Base-by-base conservation (phyloP, 768 basidiomycete genomes). In the Leccinellum albellum region DNA sequence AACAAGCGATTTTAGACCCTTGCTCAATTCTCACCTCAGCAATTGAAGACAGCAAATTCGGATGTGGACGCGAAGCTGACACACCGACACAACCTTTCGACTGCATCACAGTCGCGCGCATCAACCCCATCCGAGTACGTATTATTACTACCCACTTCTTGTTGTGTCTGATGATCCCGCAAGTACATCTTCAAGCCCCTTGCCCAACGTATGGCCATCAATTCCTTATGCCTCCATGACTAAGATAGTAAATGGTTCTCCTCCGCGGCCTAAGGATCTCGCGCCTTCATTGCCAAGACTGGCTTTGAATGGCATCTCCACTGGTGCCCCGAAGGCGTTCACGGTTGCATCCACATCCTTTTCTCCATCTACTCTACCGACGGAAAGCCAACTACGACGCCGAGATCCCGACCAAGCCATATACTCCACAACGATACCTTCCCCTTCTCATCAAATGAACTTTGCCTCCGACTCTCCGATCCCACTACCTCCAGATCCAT, bases 401-500 rank as follows among this genome's bases (percentile, higher is more conserved):
- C 80, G 82, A 40, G 81, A 83, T 59, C 79, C 84, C 53, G 78
- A 83, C 52, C 75, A 78, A 28, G 69, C 66, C 13, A 65, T 74
- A 20, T 87, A 84, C 67, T 77, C 79, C 23, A 66, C 75, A 28
- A 68, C 73, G 44, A 68, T 71, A 26, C 66, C 71, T 20, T 61
- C 72, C 24, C 60, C 69, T 54, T 62, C 66, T 29, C 61, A 32
- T 53, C 64, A 66, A 52, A 46, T 62, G 58, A 53, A 66, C 55
- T 35, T 57, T 63, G 46, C 62, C 29, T 58, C 74, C 9, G 77
- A 76, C 42, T 84, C 85, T 2, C 86, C 88, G 21, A 88, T 91
- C 54, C 91, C 91, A 37, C 75, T 91, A n/a, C 88, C 89, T 10
- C 88, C 90, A 8, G 90, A 92, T 73, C 90, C 90, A 26, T 91